These are phyloP conservation scores for Apophysomyces sp. DNA, from an alignment of 371 early-diverging fungal genomes.

Conservation along the genomic window DNA sequence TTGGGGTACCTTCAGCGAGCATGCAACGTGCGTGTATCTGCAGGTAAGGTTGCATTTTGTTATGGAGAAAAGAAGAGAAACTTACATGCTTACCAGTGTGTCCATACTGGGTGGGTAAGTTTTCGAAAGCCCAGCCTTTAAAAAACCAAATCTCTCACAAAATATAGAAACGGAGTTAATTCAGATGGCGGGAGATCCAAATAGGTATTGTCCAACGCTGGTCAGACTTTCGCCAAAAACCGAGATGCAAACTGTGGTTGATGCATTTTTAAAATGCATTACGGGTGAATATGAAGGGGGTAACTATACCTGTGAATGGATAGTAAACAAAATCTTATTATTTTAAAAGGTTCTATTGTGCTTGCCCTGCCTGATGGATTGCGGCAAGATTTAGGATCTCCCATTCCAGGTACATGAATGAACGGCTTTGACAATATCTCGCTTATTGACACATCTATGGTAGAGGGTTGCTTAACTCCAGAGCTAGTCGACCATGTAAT, in stretches of 20 bases:
- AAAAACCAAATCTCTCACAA: not conserved
- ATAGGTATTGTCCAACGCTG: not conserved
- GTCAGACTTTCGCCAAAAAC: constrained; percentile 7
- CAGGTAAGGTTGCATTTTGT: too few relatives aligned
- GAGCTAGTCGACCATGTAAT: too few relatives aligned
- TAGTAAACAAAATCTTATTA: too few relatives aligned
- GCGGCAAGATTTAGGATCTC: too few relatives aligned
- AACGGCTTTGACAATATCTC: too few relatives aligned
- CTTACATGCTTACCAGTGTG: not conserved
- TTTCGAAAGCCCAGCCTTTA: not conserved
- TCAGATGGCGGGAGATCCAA: not conserved
- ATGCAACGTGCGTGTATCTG: constrained; percentile 21
- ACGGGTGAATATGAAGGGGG: constrained; percentile 35
- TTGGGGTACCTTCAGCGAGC: constrained; percentile 9
- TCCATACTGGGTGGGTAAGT: constrained; percentile 9
- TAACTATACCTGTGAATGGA: not conserved
- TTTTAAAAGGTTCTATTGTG: not conserved
- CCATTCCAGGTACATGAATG: too few relatives aligned
- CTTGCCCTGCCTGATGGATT: not conserved
- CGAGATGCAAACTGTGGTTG: constrained; percentile 44
- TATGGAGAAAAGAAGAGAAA: not conserved
- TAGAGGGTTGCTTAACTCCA: too few relatives aligned
- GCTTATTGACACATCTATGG: too few relatives aligned
- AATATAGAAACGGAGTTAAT: not conserved
- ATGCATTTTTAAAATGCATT: constrained; percentile 47